A percentile compares a stretch with the other conserved stretches of the same genome.
Evolutionary conservation across 208 protist genomes (phyloP).

Genomic region (Paratrypanosoma confusum): DNA sequence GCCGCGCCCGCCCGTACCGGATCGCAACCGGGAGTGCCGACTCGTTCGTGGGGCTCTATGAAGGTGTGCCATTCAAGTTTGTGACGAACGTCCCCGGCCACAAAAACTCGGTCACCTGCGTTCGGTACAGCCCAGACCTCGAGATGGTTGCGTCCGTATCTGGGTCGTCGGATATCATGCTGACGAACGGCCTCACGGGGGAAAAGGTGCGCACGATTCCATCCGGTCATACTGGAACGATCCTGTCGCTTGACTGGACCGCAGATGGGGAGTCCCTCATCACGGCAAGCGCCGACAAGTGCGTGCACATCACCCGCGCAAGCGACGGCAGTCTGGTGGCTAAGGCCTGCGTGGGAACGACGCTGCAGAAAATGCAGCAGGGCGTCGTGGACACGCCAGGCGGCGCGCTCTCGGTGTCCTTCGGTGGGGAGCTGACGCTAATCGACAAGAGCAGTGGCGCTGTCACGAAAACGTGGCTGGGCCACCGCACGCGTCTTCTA

Average conservation of each 20-base stretch:
- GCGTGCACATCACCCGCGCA: conserved; percentile 19
- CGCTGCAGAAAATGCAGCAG: conserved; percentile 29
- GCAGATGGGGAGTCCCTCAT: conserved; percentile 17
- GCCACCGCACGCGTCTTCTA: conserved; percentile 27
- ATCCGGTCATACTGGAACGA: conserved; percentile 27
- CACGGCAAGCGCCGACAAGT: conserved; percentile 34
- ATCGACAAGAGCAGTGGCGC: conserved; percentile 9
- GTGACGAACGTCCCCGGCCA: conserved; percentile 21
- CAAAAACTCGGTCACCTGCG: conserved; percentile 46
- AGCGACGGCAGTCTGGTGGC: conserved; percentile 1
- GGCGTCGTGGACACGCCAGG: conserved; percentile 14
- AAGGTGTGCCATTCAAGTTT: conserved; percentile 56
- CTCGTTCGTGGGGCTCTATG: conserved; percentile 43
- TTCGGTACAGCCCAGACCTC: conserved; percentile 45
- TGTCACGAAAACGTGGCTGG: conserved; percentile 3
- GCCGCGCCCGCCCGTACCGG: conserved; percentile 24
- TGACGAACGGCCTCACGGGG: conserved; percentile 46
- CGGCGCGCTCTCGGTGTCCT: conserved; percentile 15
- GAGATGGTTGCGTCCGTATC: conserved; percentile 23
- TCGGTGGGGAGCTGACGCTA: conserved; percentile 19
- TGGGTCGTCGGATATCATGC: conserved; percentile 16
- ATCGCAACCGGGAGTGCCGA: conserved; percentile 33
- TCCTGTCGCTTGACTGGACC: conserved; percentile 34
- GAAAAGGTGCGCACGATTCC: conserved; percentile 11
- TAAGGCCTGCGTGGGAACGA: conserved; percentile 12